These are phyloP conservation scores for Taxillus chinensis DNA, from an alignment of 164 flowering plant genomes.

Conservation along the genomic window DNA sequence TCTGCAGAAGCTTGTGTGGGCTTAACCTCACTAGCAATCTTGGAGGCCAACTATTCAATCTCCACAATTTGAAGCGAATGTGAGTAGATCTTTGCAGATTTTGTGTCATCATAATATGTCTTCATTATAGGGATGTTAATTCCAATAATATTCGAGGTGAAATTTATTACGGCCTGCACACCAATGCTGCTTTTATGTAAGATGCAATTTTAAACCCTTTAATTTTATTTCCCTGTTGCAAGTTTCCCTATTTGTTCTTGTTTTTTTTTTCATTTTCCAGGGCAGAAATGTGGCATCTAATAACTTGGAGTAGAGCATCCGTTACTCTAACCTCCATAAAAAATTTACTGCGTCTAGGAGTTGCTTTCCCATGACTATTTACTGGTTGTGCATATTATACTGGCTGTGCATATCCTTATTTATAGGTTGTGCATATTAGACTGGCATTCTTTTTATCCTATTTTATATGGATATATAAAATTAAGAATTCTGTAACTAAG, in stretches of 20 bases:
- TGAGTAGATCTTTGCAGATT: conserved; percentile 22
- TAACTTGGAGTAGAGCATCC: conserved; percentile 42
- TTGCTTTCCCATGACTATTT: conserved; percentile 10
- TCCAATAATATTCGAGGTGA: conserved; percentile 48
- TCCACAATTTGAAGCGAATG: conserved; percentile 51
- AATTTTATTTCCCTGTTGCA: not conserved
- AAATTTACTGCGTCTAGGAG: conserved; percentile 57
- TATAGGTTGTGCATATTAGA: too few relatives aligned
- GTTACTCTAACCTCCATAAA: conserved; percentile 34
- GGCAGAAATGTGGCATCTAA: conserved; percentile 69
- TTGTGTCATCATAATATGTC: not conserved
- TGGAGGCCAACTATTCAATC: conserved; percentile 37
- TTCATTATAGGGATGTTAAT: conserved; percentile 54
- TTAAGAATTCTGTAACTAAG: too few relatives aligned
- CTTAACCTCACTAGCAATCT: conserved; percentile 42
- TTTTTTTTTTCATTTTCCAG: conserved; percentile 1
- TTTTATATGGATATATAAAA: too few relatives aligned
- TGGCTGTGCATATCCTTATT: too few relatives aligned
- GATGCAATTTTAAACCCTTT: conserved; percentile 5
- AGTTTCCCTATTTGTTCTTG: not conserved
- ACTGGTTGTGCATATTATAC: not conserved
- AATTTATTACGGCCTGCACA: conserved; percentile 54
- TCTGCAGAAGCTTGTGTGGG: conserved; percentile 45
- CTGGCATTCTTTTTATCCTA: too few relatives aligned
- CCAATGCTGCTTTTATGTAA: conserved; percentile 64